Evolutionary conservation across 345 rosid genomes (phyloP), one percentile per base, ranked within the genome.

Genomic region (Syzygium grande): DNA sequence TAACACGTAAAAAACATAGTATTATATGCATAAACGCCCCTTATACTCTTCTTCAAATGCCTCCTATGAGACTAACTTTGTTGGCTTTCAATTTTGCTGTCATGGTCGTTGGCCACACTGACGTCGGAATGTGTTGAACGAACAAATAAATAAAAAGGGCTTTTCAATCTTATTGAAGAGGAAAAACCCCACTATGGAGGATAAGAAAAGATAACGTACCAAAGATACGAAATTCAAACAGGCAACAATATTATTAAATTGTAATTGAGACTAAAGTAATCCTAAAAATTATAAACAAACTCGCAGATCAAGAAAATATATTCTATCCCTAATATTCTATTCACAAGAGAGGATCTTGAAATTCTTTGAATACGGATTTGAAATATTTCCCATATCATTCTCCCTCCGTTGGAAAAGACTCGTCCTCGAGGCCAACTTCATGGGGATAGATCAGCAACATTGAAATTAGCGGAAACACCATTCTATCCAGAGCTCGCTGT

Each of bases 21-120:
- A 34, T 34, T 34, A 34, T 34, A 34, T 34, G 38, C 38, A 34
- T 34, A 34, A 34, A 34, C 38, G 38, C 38, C 38, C 38, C 38
- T 34, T 34, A 34, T 34, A 34, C 38, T 34, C 38, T 34, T 34
- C 38, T 34, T 34, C 38, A 34, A 34, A 34, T 34, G 38, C 38
- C 38, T 34, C 38, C 38, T 34, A 34, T 34, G 38, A 34, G 38
- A 34, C 38, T 34, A 34, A 34, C 38, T 34, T 34, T 34, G 38
- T 34, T 34, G 38, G 38, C 38, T 34, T 34, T 58, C 63, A 2
- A 25, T 58, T 58, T 9, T 10, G 14, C 3, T 4, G 29, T 25
- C 29, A 1, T 25, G 0, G 0, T 58, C 0, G 6, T 23, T 13
- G 6, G 63, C 63, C 63, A 10, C 0, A 22, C 1, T 2, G 59